Evolutionary conservation across 805 yeast species (phyloP).

Genomic region (Saturnispora galanensis): DNA sequence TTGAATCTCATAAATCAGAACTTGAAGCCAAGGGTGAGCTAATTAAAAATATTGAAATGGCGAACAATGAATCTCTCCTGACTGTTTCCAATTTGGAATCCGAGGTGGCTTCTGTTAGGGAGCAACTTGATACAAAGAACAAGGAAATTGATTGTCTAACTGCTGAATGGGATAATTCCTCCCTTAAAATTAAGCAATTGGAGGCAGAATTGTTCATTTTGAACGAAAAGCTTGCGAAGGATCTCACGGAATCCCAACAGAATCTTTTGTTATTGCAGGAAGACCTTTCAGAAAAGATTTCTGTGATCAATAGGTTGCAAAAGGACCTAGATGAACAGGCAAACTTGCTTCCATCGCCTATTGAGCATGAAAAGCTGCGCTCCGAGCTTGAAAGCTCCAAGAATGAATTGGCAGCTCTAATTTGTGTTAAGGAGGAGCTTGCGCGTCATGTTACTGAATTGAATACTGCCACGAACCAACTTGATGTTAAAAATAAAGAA

Average conservation of each 20-base stretch:
- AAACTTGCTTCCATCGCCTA: slow-evolving; percentile 18
- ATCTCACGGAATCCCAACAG: background rate
- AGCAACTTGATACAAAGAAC: background rate
- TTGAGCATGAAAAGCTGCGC: slow-evolving; percentile 13
- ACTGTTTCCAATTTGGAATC: background rate
- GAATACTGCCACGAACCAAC: background rate
- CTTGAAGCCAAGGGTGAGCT: no score
- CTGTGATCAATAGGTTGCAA: background rate
- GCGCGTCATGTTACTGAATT: background rate
- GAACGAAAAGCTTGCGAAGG: background rate
- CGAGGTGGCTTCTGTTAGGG: background rate
- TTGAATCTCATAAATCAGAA: slow-evolving; percentile 1
- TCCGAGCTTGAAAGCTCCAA: slow-evolving; percentile 8
- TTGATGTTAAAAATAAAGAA: background rate
- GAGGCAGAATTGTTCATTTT: slow-evolving; percentile 1
- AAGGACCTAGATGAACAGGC: slow-evolving; percentile 5
- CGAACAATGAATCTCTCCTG: no score
- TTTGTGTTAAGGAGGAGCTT: background rate
- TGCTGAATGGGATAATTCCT: background rate
- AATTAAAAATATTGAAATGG: no score
- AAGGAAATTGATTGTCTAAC: slow-evolving; percentile 1
- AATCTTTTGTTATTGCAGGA: background rate
- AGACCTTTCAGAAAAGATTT: slow-evolving; percentile 9
- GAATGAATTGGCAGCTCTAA: background rate
- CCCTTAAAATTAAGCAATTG: background rate